Conservation (phyloP, 306 rosid genomes). For the Alnus rubra region DNA sequence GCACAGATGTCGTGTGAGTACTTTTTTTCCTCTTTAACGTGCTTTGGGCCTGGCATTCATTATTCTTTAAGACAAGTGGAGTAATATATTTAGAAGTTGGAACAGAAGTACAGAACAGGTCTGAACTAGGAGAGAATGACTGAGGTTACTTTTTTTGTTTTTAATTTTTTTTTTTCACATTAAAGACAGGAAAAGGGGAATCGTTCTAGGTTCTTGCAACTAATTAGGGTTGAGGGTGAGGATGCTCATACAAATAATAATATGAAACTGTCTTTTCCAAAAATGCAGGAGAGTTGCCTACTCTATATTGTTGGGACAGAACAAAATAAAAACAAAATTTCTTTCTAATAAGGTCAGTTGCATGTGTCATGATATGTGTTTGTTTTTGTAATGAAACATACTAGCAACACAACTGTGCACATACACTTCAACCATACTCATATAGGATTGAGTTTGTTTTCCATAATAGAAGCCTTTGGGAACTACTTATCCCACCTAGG, state of each 20-base stretch:
- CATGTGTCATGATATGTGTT: background rate
- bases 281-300: background rate
- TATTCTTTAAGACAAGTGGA: too few relatives aligned
- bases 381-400: background rate
- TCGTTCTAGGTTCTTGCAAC: slow-evolving; percentile 13
- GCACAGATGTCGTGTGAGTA: slow-evolving; percentile 90
- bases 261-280: background rate
- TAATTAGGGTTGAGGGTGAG: background rate
- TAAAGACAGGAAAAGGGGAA: background rate
- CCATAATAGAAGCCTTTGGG: background rate
- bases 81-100: too few relatives aligned
- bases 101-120: too few relatives aligned
- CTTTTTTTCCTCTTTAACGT: background rate
- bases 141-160: too few relatives aligned
- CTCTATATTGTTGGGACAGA: background rate
- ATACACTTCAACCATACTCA: background rate
- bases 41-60: too few relatives aligned
- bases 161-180: background rate
- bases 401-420: background rate
- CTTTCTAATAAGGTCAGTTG: background rate
- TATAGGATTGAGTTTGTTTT: background rate
- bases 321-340: too few relatives aligned
- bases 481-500: background rate
- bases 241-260: background rate
- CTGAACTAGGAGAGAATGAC: too few relatives aligned